phyloP scores from a whole-genome alignment of 495 filamentous ascomycete genomes.

The Clavariopsis aquatica region DNA sequence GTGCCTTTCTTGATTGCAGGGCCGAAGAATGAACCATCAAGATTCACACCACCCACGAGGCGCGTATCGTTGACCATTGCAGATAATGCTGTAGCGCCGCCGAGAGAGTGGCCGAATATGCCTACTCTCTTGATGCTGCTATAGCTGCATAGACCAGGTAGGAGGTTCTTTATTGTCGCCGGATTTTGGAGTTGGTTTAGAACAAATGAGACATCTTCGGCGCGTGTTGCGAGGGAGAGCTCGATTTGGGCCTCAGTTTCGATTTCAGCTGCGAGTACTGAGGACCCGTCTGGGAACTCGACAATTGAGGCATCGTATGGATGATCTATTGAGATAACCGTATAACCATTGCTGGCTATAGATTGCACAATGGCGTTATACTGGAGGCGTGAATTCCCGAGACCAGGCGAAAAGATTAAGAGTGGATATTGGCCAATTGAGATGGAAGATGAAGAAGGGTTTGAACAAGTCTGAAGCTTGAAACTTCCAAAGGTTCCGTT shows the following conservation, averaged over 20 bases:
- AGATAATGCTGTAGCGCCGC: slow-evolving; percentile 53
- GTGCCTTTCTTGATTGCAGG: no score
- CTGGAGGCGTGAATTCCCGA: background rate
- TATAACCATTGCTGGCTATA: slow-evolving; percentile 22
- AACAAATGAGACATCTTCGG: slow-evolving; percentile 21
- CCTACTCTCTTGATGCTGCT: slow-evolving; percentile 15
- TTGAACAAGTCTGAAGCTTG: slow-evolving; percentile 12
- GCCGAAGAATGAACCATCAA: slow-evolving; percentile 48
- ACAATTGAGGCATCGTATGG: slow-evolving; percentile 53
- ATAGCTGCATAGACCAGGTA: slow-evolving; percentile 13
- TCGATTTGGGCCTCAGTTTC: background rate
- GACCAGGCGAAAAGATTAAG: slow-evolving; percentile 24
- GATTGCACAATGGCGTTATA: slow-evolving; percentile 22
- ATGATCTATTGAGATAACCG: slow-evolving; percentile 53
- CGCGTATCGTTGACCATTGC: slow-evolving; percentile 48
- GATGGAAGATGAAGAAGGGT: slow-evolving; percentile 3
- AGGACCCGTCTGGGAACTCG: slow-evolving; percentile 52
- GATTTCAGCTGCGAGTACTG: slow-evolving; percentile 27
- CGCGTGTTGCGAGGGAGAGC: no score
- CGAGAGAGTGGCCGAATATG: slow-evolving; percentile 53
- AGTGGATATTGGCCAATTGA: background rate
- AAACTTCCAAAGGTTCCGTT: slow-evolving; percentile 12
- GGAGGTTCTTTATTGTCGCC: slow-evolving; percentile 3
- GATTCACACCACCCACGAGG: slow-evolving; percentile 50
- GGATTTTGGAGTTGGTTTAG: slow-evolving; percentile 12